Evolutionary conservation across 345 rosid genomes (phyloP), one percentile per base, ranked within the genome.

Genomic region (Dovyalis caffra): DNA sequence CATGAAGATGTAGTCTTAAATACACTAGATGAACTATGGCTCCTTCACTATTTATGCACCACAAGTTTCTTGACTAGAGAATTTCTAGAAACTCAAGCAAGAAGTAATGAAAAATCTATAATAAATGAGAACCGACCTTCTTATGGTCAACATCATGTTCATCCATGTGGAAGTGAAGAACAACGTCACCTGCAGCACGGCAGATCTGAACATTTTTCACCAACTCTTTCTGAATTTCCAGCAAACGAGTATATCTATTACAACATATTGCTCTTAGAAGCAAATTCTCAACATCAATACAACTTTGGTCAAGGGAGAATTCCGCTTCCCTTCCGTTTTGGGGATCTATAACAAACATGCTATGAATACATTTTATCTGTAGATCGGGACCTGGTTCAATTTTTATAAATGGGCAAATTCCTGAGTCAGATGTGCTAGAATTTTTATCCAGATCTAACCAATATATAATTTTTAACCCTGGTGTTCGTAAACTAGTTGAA

Each of bases 171-270:
- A 95, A 70, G 56, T 84, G 88, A 62, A 96, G 92, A 73, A 85
- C 74, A 73, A 88, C 92, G 75, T 93, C 99, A 72, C 90, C 87
- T 1, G 84, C 80, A 74, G 88, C 85, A 76, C 86, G 90, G 83
- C 76, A 88, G 63, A 93, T 85, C 73, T 91, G 90, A 76, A 69
- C 74, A 83, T 85, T 92, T 86, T 85, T 96, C 73, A 73, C 81
- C 78, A 96, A 83, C 79, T 93, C 98, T 78, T 88, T 96, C 84
- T 93, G 97, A 82, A 93, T 92, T 87, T 92, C 97, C 77, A 93
- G 94, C 75, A 96, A 87, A 37, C 95, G 94, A 62, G 98, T 93
- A 80, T 91, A 92, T 85, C 88, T 90, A 79, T 93, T 86, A 84
- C 98, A 96, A 29, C 83, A 84, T 78, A 96, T 96, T 74, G 97